Evolutionary conservation across 257 asterid genomes (phyloP).

Genomic region (Salvia rosmarinus): DNA sequence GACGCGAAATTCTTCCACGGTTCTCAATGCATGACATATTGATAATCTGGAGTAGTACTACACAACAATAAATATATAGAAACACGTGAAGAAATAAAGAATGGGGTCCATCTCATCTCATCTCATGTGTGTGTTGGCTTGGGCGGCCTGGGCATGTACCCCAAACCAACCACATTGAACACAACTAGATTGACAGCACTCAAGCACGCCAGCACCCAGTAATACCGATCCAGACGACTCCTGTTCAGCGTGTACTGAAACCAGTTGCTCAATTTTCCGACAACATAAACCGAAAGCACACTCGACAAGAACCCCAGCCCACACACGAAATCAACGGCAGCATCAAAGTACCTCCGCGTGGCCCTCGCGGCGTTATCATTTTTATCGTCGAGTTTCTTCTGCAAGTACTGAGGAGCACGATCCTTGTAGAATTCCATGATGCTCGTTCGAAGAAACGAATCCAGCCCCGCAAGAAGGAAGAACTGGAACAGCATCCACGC

Average conservation of each 20-base stretch:
- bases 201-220: slow-evolving; percentile 51
- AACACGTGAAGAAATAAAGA: neutral
- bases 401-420: slow-evolving; percentile 36
- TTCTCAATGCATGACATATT: no score
- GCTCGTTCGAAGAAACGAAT: slow-evolving; percentile 42
- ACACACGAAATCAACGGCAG: slow-evolving; percentile 26
- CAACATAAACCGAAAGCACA: slow-evolving; percentile 48
- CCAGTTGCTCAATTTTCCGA: slow-evolving; percentile 63
- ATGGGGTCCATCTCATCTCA: neutral
- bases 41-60: no score
- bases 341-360: slow-evolving; percentile 35
- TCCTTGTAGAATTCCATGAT: slow-evolving; percentile 33
- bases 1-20: no score
- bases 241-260: slow-evolving; percentile 50
- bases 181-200: slow-evolving; percentile 46
- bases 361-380: neutral
- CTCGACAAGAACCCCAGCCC: slow-evolving; percentile 55
- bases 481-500: slow-evolving; percentile 62
- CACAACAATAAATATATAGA: neutral
- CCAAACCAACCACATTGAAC: slow-evolving; percentile 31
- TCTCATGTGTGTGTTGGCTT: neutral
- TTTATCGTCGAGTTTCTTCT: neutral
- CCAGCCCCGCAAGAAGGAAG: slow-evolving; percentile 56
- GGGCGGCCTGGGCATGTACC: slow-evolving; percentile 30
- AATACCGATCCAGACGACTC: slow-evolving; percentile 63